Conservation (phyloP, 768 basidiomycete genomes). For the Kwoniella heveanensis region DNA sequence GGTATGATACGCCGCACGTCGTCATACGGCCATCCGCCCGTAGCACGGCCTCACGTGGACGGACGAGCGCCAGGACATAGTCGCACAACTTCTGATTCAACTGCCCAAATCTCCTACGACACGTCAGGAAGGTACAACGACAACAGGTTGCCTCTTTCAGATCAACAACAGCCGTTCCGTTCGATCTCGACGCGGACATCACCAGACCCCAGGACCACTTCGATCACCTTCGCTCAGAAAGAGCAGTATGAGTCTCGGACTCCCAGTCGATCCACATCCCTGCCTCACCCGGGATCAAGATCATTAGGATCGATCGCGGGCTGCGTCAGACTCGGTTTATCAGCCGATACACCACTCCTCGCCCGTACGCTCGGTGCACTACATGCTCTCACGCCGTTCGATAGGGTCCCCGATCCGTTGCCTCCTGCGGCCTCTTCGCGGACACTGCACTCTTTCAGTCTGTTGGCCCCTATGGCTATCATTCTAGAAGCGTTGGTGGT, state of each 20-base stretch:
- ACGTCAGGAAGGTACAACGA: background rate
- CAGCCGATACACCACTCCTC: background rate
- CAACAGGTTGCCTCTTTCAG: background rate
- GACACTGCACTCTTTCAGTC: slow-evolving; percentile 23
- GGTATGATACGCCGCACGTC: slow-evolving; percentile 2
- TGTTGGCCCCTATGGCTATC: slow-evolving; percentile 35
- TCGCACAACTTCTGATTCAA: background rate
- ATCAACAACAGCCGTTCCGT: background rate
- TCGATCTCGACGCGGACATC: background rate
- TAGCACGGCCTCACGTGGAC: background rate
- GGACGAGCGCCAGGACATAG: background rate
- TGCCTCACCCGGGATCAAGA: background rate
- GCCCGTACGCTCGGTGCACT: slow-evolving; percentile 13
- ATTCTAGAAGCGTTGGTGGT: slow-evolving; percentile 44
- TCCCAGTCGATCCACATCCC: slow-evolving; percentile 7
- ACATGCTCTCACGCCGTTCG: slow-evolving; percentile 12
- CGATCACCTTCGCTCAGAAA: background rate
- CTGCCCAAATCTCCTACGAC: background rate
- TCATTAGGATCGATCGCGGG: slow-evolving; percentile 2
- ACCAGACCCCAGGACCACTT: background rate
- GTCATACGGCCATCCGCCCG: background rate
- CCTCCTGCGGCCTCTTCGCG: slow-evolving; percentile 15
- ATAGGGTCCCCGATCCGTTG: slow-evolving; percentile 2
- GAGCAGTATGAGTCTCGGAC: background rate
- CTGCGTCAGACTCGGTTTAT: background rate